A percentile compares a stretch with the other conserved stretches of the same genome.
These are phyloP conservation scores for Microthlaspi erraticum DNA, from an alignment of 345 rosid genomes.

Conservation along the genomic window DNA sequence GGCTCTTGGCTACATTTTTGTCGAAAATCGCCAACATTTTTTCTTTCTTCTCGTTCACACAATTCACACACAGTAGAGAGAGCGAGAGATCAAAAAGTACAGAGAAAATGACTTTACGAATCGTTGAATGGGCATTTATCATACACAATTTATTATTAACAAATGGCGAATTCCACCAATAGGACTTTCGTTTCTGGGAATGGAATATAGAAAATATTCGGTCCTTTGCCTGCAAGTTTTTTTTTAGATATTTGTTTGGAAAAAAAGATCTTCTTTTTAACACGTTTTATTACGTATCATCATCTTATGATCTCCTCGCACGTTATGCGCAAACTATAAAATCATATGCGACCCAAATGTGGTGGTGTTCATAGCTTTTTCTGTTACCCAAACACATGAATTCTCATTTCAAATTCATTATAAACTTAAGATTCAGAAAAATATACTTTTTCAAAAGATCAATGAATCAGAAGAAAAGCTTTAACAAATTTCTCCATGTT, in stretches of 20 bases:
- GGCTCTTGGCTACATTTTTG: conserved; percentile 81
- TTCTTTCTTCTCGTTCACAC: conserved; percentile 31
- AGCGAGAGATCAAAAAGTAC: conserved; percentile 9
- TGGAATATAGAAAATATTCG: conserved; percentile 28
- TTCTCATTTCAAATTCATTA: too few relatives aligned
- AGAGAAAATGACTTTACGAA: conserved; percentile 27
- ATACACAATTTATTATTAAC: conserved; percentile 4
- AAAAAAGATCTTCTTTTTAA: not conserved
- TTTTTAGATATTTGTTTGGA: not conserved
- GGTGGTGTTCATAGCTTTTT: too few relatives aligned
- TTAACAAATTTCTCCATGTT: conserved; percentile 25
- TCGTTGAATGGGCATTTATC: conserved; percentile 37
- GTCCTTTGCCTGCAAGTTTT: conserved; percentile 14
- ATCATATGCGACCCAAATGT: too few relatives aligned
- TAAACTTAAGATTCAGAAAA: too few relatives aligned
- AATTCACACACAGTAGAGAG: conserved; percentile 19
- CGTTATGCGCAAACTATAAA: not conserved
- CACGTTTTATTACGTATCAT: not conserved
- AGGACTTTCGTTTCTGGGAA: conserved; percentile 20
- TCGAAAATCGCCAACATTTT: conserved; percentile 91
- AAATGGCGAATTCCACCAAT: conserved; percentile 21
- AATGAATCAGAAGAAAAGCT: conserved; percentile 9
- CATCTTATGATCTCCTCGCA: not conserved
- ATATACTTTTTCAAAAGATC: not conserved
- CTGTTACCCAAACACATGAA: too few relatives aligned